A percentile compares a stretch with the other conserved stretches of the same genome.
phyloP scores from a whole-genome alignment of 202 grass and related monocot genomes.

The Alloteropsis angusta region DNA sequence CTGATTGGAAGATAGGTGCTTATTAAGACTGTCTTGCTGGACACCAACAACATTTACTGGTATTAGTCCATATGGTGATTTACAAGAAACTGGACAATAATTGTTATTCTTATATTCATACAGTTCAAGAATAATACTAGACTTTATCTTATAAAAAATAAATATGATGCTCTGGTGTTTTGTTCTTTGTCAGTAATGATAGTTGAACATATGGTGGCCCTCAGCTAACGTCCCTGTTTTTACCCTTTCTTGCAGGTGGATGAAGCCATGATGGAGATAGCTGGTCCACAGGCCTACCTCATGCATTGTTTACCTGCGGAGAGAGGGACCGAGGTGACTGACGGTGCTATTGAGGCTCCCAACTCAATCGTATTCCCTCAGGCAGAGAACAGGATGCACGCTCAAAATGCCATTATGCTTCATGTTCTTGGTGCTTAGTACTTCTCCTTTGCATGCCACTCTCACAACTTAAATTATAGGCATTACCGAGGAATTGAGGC shows the following conservation, averaged over 20 bases:
- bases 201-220: not conserved
- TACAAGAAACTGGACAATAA: not conserved
- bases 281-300: slow-evolving; percentile 73
- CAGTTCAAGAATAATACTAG: not conserved
- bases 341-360: slow-evolving; percentile 71
- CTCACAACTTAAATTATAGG: slow-evolving; percentile 1
- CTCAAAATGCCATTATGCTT: slow-evolving; percentile 93
- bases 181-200: not conserved
- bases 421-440: slow-evolving; percentile 57
- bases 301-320: slow-evolving; percentile 97
- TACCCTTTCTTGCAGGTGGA: slow-evolving; percentile 47
- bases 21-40: not conserved
- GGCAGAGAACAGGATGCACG: slow-evolving; percentile 92
- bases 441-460: not conserved
- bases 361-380: slow-evolving; percentile 92
- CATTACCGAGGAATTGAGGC: not conserved
- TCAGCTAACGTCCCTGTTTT: not conserved
- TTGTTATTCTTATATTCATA: not conserved
- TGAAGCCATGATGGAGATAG: slow-evolving; percentile 89
- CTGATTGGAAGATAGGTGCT: not conserved
- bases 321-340: slow-evolving; percentile 84
- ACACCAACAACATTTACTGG: not conserved
- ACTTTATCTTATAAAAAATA: not conserved
- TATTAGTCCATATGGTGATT: not conserved
- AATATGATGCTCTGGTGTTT: not conserved